phyloP scores from a whole-genome alignment of 106 monocot species.

The Acanthochlamys bracteata region DNA sequence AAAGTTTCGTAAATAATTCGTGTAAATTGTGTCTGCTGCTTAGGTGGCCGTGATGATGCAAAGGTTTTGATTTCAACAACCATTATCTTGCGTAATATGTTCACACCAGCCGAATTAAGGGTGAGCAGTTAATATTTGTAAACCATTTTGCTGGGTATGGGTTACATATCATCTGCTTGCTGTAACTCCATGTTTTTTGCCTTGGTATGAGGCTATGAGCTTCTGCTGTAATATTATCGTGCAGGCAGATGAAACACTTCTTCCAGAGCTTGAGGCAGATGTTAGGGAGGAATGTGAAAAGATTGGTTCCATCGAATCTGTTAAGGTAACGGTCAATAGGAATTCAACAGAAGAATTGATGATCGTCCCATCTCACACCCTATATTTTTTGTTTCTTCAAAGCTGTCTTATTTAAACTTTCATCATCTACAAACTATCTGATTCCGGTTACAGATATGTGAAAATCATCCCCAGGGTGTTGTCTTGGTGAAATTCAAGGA shows the following conservation, averaged over 20 bases:
- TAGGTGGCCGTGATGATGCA: slow-evolving; percentile 95
- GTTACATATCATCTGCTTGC: too few species aligned
- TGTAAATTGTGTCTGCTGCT: slow-evolving; percentile 15
- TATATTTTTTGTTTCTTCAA: too few species aligned
- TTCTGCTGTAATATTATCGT: slow-evolving; percentile 1
- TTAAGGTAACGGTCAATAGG: too few species aligned
- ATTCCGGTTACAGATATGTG: slow-evolving; percentile 59
- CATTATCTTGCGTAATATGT: slow-evolving; percentile 76
- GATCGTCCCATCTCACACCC: too few species aligned
- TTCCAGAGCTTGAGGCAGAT: slow-evolving; percentile 77
- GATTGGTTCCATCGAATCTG: slow-evolving; percentile 70
- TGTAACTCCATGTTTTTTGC: too few species aligned
- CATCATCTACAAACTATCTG: too few species aligned
- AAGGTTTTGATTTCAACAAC: slow-evolving; percentile 65
- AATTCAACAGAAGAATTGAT: too few species aligned
- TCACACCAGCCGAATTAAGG: slow-evolving; percentile 85
- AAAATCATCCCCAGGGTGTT: slow-evolving; percentile 96
- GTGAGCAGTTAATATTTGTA: slow-evolving; percentile 40
- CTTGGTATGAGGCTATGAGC: too few species aligned
- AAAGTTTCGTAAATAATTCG: too few species aligned
- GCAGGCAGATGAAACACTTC: slow-evolving; percentile 85
- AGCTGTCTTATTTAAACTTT: too few species aligned
- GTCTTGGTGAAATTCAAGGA: slow-evolving; percentile 92
- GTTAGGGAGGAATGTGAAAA: slow-evolving; percentile 85
- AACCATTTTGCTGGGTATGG: too few species aligned